Conservation (phyloP, 805 yeast species). For the Kuraishia piskuri region DNA sequence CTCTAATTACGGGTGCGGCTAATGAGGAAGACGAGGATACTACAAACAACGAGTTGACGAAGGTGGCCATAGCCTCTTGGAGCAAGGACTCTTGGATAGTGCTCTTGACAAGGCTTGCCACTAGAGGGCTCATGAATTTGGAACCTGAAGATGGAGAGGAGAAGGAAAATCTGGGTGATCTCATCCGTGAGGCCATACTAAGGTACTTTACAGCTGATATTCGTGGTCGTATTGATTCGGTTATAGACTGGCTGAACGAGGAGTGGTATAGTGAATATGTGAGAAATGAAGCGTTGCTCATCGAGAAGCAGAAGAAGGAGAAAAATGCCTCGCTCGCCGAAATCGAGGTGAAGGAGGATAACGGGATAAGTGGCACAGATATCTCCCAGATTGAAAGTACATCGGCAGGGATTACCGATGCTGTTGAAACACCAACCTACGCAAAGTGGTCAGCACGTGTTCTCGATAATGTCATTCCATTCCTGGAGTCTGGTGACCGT, state of each 20-base stretch:
- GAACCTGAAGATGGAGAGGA: constrained; percentile 6
- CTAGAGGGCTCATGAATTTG: constrained; percentile 57
- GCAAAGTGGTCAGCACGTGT: constrained; percentile 61
- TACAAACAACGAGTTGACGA: constrained; percentile 13
- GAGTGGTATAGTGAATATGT: constrained; percentile 71
- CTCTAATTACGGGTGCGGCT: background rate
- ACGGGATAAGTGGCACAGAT: constrained; percentile 13
- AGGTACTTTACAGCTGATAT: constrained; percentile 69
- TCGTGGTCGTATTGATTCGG: constrained; percentile 60
- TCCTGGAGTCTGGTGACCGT: constrained; percentile 73
- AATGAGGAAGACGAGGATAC: constrained; percentile 4
- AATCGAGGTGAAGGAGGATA: constrained; percentile 1
- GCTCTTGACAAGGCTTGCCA: constrained; percentile 65
- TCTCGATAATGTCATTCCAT: constrained; percentile 75
- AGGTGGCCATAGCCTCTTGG: constrained; percentile 43
- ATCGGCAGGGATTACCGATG: background rate
- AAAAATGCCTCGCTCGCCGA: background rate
- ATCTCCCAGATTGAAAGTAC: background rate
- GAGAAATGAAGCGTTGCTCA: constrained; percentile 10
- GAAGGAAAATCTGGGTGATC: constrained; percentile 39
- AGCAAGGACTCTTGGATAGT: constrained; percentile 67
- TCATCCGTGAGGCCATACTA: constrained; percentile 63
- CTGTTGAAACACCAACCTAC: constrained; percentile 42
- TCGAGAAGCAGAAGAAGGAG: constrained; percentile 6
- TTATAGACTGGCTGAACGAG: constrained; percentile 90